Base-by-base conservation (phyloP, 1,139 yeast genomes). In the Suhomyces taliae region DNA sequence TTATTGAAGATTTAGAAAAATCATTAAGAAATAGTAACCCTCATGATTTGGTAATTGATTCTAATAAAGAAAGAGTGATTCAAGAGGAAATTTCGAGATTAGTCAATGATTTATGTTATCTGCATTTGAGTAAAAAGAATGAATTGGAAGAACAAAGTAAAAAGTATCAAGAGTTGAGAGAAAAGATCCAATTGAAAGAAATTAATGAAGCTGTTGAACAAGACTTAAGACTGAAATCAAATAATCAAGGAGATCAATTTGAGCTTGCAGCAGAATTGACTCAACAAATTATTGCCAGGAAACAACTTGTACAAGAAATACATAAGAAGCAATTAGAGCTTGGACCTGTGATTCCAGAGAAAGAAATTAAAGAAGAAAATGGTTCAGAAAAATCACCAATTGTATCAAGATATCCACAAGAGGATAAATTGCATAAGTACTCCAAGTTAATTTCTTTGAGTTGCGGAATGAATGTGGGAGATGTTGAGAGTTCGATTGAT, bases 81-180 rank as follows among this genome's bases (percentile, higher is more conserved):
- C 80, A 75, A 51, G 79, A 73, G 39, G 80, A 75, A 53, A 71
- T 75, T 26, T 61, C 64, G 46, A 57, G 79, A 32, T 60, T 75
- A 38, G 56, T 67, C 31, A 74, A 74, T 49, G 80, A 75, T 53
- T 61, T 74, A 47, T 62, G 71, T 11, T 75, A 64, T 49, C 79
- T 71, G 53, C 58, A 59, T 14, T 56, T 74, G 39, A 70, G 67
- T 43, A 62, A 66, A 46, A 59, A 59, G 47, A 71, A 73, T 34
- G 74, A 72, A 42, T 56, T 70, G 24, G 59, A 57, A 4, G 50
- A 51, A 35, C 54, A 56, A 12, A 41, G 60, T 27, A 14, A 39
- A 8, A 53, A 57, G 29, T 69, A 59, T 49, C 53, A 54, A 24
- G 41, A 40, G 10, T 37, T 57, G 6, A 56, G 56, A 27, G 64